phyloP scores from a whole-genome alignment of 495 filamentous ascomycete genomes.

The Filosporella fistucella region DNA sequence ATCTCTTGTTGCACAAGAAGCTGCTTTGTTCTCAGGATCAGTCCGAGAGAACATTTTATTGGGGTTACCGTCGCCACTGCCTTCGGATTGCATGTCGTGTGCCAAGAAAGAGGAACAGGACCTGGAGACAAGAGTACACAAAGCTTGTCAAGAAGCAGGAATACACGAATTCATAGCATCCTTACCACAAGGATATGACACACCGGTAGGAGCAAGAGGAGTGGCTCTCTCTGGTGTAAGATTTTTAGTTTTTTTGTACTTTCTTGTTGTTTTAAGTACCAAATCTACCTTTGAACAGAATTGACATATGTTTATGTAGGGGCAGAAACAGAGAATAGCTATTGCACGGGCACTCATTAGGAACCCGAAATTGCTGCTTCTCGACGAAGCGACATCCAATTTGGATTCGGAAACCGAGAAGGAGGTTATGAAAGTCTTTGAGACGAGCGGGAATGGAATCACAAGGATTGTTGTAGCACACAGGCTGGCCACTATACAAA shows the following conservation, averaged over 20 bases:
- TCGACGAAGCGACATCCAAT: conserved; percentile 77
- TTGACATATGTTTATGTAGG: too few relatives aligned
- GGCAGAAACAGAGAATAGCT: conserved; percentile 72
- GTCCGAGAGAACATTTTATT: conserved; percentile 58
- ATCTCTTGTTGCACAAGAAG: conserved; percentile 59
- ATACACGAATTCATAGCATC: conserved; percentile 56
- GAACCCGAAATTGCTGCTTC: conserved; percentile 62
- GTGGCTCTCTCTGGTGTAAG: conserved; percentile 62
- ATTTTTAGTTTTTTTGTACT: too few relatives aligned
- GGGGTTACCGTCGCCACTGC: too few relatives aligned
- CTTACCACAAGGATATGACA: conserved; percentile 48
- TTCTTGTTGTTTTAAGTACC: too few relatives aligned
- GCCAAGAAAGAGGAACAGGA: conserved; percentile 37
- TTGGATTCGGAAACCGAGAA: conserved; percentile 70
- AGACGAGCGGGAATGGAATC: conserved; percentile 48
- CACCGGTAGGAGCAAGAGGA: conserved; percentile 57
- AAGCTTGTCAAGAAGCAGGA: conserved; percentile 50
- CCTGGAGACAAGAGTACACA: conserved; percentile 27
- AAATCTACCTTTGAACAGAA: too few relatives aligned
- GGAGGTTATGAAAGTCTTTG: conserved; percentile 62
- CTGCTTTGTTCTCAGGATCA: conserved; percentile 54
- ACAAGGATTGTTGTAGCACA: conserved; percentile 72
- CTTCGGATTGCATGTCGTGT: too few relatives aligned
- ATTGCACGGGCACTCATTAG: conserved; percentile 75
- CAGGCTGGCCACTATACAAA: conserved; percentile 44